Evolutionary conservation across 2,329 filamentous ascomycete genomes (phyloP).

Genomic region (Ophiostoma quercus): DNA sequence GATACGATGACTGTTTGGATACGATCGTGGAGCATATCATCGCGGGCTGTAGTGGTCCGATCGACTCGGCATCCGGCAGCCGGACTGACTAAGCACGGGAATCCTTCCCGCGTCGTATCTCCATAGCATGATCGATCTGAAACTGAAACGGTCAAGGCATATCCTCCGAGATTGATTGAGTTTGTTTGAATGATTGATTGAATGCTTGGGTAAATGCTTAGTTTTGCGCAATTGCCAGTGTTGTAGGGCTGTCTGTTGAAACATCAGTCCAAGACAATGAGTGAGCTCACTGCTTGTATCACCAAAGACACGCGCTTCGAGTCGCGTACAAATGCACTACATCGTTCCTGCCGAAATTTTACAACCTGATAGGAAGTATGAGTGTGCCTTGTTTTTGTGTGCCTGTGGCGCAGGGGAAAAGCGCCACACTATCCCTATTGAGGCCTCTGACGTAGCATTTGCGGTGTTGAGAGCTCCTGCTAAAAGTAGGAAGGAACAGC

Average conservation of each 20-base stretch:
- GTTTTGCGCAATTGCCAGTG: neutral
- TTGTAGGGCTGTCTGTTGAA: neutral
- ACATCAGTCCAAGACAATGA: neutral
- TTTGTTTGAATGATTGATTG: neutral
- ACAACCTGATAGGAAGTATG: no score
- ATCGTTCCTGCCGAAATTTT: neutral
- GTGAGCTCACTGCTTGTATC: neutral
- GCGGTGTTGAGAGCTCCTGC: neutral
- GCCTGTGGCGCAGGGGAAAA: neutral
- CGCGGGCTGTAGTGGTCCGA: neutral
- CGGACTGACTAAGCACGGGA: conserved; percentile 1
- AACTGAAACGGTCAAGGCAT: neutral
- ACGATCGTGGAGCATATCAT: neutral
- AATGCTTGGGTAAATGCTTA: no score
- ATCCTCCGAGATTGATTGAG: neutral
- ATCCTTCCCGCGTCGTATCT: neutral
- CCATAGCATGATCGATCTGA: neutral
- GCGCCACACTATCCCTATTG: neutral
- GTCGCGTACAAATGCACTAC: neutral
- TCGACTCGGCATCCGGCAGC: neutral
- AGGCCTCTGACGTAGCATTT: neutral
- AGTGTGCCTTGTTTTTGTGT: neutral
- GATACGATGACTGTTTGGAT: neutral
- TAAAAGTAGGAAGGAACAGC: neutral
- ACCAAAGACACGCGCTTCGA: neutral